Evolutionary conservation across 768 basidiomycete species (phyloP).

Genomic region (Neoboletus brunneissimus): DNA sequence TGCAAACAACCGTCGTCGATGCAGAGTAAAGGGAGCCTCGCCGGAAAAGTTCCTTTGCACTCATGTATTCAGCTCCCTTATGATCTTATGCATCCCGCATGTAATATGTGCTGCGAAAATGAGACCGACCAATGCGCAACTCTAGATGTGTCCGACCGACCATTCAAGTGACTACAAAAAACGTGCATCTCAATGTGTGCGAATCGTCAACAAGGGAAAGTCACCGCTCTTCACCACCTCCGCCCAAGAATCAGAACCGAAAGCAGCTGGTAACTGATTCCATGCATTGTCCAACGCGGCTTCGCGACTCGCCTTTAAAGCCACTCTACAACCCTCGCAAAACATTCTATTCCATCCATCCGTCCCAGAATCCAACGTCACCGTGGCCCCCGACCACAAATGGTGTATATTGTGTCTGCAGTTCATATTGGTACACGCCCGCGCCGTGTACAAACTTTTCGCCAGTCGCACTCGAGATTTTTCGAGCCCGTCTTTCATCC

Average conservation of each 20-base stretch:
- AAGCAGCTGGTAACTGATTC: background rate
- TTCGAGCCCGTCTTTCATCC: slow-evolving; percentile 2
- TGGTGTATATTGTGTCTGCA: background rate
- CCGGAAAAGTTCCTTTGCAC: slow-evolving; percentile 9
- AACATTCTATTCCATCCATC: background rate
- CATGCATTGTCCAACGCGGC: background rate
- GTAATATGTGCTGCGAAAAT: slow-evolving; percentile 30
- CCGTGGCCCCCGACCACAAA: background rate
- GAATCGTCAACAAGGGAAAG: background rate
- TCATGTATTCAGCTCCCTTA: slow-evolving; percentile 18
- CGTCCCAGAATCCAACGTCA: background rate
- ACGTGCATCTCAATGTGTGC: background rate
- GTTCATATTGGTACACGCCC: rapidly evolving
- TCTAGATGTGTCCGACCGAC: no score
- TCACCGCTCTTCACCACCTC: background rate
- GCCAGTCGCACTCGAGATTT: background rate
- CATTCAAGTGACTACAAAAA: background rate
- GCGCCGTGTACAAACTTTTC: background rate
- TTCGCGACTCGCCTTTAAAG: background rate
- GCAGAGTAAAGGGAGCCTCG: slow-evolving; percentile 53
- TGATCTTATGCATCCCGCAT: slow-evolving; percentile 27
- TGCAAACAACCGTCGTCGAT: slow-evolving; percentile 81
- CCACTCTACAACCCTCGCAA: background rate
- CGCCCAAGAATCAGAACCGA: slow-evolving; percentile 9
- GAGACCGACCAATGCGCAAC: slow-evolving; percentile 1